Base-by-base conservation (phyloP, 129 eudicot genomes). In the Flaveria ramosissima region DNA sequence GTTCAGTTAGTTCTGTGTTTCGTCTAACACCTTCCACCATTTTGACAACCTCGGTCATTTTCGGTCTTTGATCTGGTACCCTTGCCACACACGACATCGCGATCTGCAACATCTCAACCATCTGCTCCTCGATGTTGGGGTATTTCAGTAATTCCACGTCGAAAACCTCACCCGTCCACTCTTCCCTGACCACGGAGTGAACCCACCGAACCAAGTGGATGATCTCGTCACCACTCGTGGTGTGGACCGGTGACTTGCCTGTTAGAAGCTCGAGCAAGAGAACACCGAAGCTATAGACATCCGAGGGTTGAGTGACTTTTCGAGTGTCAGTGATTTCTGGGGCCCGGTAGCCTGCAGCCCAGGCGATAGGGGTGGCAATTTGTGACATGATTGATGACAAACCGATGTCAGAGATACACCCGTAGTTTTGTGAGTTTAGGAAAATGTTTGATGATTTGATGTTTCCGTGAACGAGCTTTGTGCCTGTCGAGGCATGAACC, bases 91-190 rank as follows among this genome's bases (percentile, higher is more conserved):
- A 93, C 3, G 92, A 68, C 89, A 93, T 78, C 0, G 97, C 97
- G 24, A 93, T 89, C 78, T 90, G 97, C 81, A 93, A 77, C 90
- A 93, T 79, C 88, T 90, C 98, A 60, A 93, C 97, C 87, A 93
- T 79, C 56, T 93, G 92, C 68, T 93, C 98, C 53, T 93, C 98
- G 19, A 93, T 89, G 72, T 91, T 83, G 11, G 96, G 88, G 70
- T 80, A 90, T 82, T 85, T 88, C 59, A 93, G 82, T 56, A 93
- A 83, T 83, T 93, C 96, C 60, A 93, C 66, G 24, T 93, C 98
- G 39, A 93, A 93, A 46, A 93, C 98, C 67, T 93, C 98, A 1
- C 91, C 98, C 0, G 98, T 93, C 98, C 98, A 93, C 85, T 93
- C 98, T 74, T 93, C 98, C 21, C 97, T 77, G 9, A 93, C 98